phyloP scores from a whole-genome alignment of 768 basidiomycete genomes.

The Pleurotus djamor region DNA sequence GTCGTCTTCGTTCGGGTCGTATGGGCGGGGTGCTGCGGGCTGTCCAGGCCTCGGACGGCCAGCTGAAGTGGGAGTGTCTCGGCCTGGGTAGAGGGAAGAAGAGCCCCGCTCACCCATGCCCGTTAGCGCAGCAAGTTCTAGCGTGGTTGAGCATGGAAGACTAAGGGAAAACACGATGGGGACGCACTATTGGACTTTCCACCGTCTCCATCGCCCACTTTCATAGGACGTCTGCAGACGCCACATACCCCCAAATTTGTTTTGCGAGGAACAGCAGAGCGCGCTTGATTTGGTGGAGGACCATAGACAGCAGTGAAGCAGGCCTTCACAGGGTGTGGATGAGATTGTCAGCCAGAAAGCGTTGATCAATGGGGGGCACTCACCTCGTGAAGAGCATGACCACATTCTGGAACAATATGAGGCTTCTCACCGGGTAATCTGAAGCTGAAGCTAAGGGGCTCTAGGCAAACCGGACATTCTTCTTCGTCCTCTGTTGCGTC shows the following conservation, averaged over 20 bases:
- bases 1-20: constrained; percentile 84
- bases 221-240: constrained; percentile 96
- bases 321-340: constrained; percentile 48
- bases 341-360: background rate
- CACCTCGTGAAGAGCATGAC: constrained; percentile 96
- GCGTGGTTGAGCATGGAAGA: constrained; percentile 2
- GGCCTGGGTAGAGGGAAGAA: constrained; percentile 60
- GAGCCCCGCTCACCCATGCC: constrained; percentile 74
- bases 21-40: constrained; percentile 33
- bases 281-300: constrained; percentile 63
- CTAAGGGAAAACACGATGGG: constrained; percentile 8
- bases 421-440: constrained; percentile 95
- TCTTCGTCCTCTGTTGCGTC: constrained; percentile 73
- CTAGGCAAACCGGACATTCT: constrained; percentile 95
- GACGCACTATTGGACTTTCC: constrained; percentile 86
- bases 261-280: constrained; percentile 57
- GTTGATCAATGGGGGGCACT: constrained; percentile 12
- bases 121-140: constrained; percentile 92
- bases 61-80: constrained; percentile 48
- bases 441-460: constrained; percentile 91
- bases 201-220: constrained; percentile 84
- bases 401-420: constrained; percentile 95
- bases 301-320: constrained; percentile 98
- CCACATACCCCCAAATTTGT: constrained; percentile 93
- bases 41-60: constrained; percentile 29